Base-by-base conservation (phyloP, 2,329 filamentous ascomycete species). In the Cercospora canescens region DNA sequence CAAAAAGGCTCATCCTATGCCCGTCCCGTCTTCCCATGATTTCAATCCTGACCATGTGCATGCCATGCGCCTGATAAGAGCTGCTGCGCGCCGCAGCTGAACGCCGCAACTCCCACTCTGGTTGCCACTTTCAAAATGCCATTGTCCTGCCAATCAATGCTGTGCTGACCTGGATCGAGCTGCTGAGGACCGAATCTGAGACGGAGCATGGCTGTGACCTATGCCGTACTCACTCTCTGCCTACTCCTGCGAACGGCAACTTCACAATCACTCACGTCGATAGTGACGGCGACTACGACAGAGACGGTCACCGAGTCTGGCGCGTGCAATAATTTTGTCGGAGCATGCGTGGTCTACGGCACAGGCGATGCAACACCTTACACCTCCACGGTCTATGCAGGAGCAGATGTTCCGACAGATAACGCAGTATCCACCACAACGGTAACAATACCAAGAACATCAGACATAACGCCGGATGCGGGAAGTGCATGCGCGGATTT, bases 341-440 rank as follows among this genome's bases (percentile, higher is more conserved):
- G 67, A 34, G 67, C 67, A 21, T 69, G 67, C 32, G 59, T 69
- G 12, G 67, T 69, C 1, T 69, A 69, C 48, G 62, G 59, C 35
- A 52, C 58, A 1, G 61, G 41, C 61, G 59, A 63, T 9, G 37
- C 28, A 14, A 37, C 50, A 11, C 54, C 67, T 8, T 63, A 60
- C 30, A 67, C 67, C 6, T 67, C 62, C 32, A 69, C 66, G 4
- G 66, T 67, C 28, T 66, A 61, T 28, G 66, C 56, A 2, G 16
- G 18, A 39, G 26, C 45, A 24, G 14, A 30, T 21, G 34, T 37
- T 34, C 52, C 54, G 8, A 45, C 61, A 24, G 39, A 57, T 14
- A 35, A n/a, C 39, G 52, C 61, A 9, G 24, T 48, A 45, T 59
- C 62, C 30, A 68, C 64, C 35, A 45, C 66, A 24, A 68, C 64